Percentiles rank a stretch among this genome's conserved stretches.
Conservation (phyloP, 2,329 filamentous ascomycete species). For the Ophiocordyceps polyrhachis-furcata region DNA sequence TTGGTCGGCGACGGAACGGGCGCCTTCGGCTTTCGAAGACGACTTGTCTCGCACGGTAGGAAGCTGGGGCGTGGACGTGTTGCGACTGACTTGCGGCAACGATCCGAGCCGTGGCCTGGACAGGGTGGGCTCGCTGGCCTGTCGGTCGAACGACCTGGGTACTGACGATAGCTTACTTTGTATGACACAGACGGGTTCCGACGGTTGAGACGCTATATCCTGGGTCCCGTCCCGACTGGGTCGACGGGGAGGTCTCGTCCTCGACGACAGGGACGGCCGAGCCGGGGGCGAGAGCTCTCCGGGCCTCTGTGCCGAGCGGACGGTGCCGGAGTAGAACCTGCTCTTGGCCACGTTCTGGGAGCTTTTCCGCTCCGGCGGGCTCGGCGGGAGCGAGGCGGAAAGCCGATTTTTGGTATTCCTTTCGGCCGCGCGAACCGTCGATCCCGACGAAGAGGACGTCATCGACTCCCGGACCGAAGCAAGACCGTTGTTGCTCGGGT, state of each 20-base stretch:
- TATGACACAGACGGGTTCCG: conserved; percentile 33
- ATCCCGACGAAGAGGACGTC: conserved; percentile 54
- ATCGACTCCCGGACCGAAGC: conserved; percentile 49
- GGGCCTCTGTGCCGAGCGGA: conserved; percentile 15
- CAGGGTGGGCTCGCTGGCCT: conserved; percentile 20
- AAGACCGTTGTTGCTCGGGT: conserved; percentile 33
- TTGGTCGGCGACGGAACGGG: conserved; percentile 4
- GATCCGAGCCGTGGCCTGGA: conserved; percentile 17
- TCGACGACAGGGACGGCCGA: conserved; percentile 11
- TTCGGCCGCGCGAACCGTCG: conserved; percentile 40
- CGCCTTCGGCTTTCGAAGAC: conserved; percentile 2
- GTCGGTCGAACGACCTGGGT: conserved; percentile 25
- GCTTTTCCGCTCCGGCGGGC: conserved; percentile 42
- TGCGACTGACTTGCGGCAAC: conserved; percentile 11
- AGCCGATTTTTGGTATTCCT: conserved; percentile 20
- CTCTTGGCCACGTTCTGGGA: conserved; percentile 26
- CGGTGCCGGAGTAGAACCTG: conserved; percentile 19
- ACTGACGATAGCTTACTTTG: conserved; percentile 40
- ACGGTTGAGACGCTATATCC: conserved; percentile 37
- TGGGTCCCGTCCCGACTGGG: conserved; percentile 53
- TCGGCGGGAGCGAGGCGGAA: conserved; percentile 32
- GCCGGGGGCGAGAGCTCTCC: conserved; percentile 8
- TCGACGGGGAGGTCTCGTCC: conserved; percentile 30
- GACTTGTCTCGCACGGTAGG: conserved; percentile 7
- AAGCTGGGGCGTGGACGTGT: conserved; percentile 14